These are phyloP conservation scores for Mycena floridula DNA, from an alignment of 768 basidiomycete genomes.

Conservation along the genomic window DNA sequence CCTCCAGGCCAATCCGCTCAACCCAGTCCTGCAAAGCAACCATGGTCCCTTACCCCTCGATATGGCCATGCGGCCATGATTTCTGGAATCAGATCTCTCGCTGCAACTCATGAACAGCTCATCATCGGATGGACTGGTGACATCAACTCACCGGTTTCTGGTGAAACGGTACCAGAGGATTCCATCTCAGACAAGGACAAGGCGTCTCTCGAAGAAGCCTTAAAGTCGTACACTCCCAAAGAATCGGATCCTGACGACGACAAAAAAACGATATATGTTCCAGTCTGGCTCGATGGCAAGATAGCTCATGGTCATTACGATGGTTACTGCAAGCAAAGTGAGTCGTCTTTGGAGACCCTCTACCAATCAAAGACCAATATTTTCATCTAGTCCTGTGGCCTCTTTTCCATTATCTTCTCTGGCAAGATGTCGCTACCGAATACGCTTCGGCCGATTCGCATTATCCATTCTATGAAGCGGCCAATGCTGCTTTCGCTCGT, in stretches of 20 bases:
- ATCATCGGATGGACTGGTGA: conserved; percentile 95
- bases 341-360: conserved; percentile 23
- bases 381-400: conserved; percentile 79
- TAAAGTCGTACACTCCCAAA: conserved; percentile 55
- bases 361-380: no score
- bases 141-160: conserved; percentile 46
- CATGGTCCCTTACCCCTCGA: conserved; percentile 73
- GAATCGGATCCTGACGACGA: conserved; percentile 51
- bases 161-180: conserved; percentile 41
- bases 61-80: conserved; percentile 96
- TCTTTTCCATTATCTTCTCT: conserved; percentile 95
- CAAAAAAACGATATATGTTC: conserved; percentile 68
- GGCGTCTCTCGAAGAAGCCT: conserved; percentile 55
- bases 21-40: background rate
- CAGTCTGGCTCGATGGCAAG: conserved; percentile 88
- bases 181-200: conserved; percentile 58
- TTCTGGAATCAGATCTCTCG: conserved; percentile 82
- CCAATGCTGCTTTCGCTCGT: conserved; percentile 80
- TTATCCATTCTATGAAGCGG: conserved; percentile 76
- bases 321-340: conserved; percentile 96
- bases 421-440: conserved; percentile 93
- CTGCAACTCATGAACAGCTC: conserved; percentile 81
- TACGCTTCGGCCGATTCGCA: conserved; percentile 80
- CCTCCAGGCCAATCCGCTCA: conserved; percentile 29
- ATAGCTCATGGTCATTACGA: conserved; percentile 94